Evolutionary conservation across 306 rosid species (phyloP).

Genomic region (Dalbergia cultrata): DNA sequence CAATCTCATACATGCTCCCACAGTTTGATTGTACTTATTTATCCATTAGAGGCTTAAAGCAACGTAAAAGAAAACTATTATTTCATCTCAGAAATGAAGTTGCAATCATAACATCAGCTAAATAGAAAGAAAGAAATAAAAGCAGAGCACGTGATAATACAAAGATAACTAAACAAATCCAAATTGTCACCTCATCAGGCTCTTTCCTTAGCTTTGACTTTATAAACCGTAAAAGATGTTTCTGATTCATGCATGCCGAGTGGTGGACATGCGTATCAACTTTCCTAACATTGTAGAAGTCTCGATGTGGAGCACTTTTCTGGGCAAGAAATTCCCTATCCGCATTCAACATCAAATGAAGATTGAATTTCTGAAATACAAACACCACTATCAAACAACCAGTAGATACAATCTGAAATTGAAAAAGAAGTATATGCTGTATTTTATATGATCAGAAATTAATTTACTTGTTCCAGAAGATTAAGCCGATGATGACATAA

Average conservation of each 20-base stretch:
- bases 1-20: background rate
- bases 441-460: conserved; percentile 44
- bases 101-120: background rate
- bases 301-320: conserved; percentile 99
- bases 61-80: conserved; percentile 15
- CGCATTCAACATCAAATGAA: conserved; percentile 98
- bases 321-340: conserved; percentile 97
- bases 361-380: conserved; percentile 90
- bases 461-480: conserved; percentile 91
- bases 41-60: background rate
- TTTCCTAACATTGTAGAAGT: conserved; percentile 97
- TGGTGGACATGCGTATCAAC: conserved; percentile 99
- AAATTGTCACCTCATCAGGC: conserved; percentile 91
- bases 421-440: conserved; percentile 33
- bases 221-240: conserved; percentile 94
- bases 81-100: conserved; percentile 25
- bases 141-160: conserved; percentile 25
- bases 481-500: conserved; percentile 94
- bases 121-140: background rate
- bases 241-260: conserved; percentile 99
- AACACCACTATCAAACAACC: conserved; percentile 48
- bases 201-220: conserved; percentile 99
- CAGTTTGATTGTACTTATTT: conserved; percentile 24
- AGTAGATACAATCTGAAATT: conserved; percentile 19
- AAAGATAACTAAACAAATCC: conserved; percentile 21